Evolutionary conservation across 345 rosid genomes (phyloP).

Genomic region (Moricandia moricandioides): DNA sequence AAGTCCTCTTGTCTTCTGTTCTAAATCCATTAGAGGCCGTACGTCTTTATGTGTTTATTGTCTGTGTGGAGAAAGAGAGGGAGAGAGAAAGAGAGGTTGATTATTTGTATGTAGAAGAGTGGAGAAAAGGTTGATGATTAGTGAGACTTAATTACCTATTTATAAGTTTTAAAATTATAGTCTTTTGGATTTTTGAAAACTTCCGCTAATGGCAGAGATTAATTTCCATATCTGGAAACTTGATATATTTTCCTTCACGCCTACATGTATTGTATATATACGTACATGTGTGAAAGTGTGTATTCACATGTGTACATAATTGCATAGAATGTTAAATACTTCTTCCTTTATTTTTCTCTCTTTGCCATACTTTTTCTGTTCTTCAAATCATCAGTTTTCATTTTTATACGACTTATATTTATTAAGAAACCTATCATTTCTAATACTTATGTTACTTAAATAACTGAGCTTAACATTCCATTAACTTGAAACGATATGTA

Average conservation of each 20-base stretch:
- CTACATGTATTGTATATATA: neutral
- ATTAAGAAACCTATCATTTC: neutral
- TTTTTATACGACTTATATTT: neutral
- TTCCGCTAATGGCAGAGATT: conserved; percentile 23
- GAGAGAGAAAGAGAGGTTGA: neutral
- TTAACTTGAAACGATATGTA: neutral
- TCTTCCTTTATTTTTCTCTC: neutral
- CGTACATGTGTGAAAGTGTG: neutral
- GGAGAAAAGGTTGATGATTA: conserved; percentile 24
- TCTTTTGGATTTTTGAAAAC: neutral
- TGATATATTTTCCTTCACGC: neutral
- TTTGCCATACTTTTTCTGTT: neutral
- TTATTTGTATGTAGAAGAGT: conserved; percentile 16
- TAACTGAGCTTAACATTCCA: neutral
- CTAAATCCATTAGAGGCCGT: conserved; percentile 34
- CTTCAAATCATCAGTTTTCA: neutral
- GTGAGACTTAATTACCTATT: conserved; percentile 13
- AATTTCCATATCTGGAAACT: conserved; percentile 12
- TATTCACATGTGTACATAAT: neutral
- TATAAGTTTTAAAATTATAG: conserved; percentile 17
- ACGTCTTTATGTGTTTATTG: conserved; percentile 24
- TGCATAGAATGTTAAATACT: neutral
- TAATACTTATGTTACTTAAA: neutral
- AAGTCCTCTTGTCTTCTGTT: conserved; percentile 43
- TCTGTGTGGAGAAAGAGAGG: neutral